Conservation (phyloP, 371 early-diverging fungal genomes). For the Actinomucor elegans region DNA sequence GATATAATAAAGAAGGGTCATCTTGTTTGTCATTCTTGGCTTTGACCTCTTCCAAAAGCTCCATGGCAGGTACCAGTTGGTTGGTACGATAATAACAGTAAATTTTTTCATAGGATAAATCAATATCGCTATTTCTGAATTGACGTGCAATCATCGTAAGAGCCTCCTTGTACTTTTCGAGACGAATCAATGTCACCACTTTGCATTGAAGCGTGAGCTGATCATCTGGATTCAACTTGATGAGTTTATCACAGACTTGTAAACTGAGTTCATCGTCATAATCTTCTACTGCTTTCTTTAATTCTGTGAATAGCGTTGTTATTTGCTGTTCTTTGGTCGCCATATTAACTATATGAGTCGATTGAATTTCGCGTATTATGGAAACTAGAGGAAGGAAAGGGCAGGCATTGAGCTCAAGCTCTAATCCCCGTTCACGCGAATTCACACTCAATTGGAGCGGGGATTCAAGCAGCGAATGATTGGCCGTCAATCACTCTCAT, state of each 20-base stretch:
- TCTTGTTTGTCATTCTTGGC: slow-evolving; percentile 22
- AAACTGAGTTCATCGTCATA: slow-evolving; percentile 40
- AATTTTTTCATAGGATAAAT: slow-evolving; percentile 62
- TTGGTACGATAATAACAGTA: slow-evolving; percentile 77
- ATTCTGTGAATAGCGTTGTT: slow-evolving; percentile 28
- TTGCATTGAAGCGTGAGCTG: slow-evolving; percentile 60
- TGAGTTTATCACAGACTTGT: slow-evolving; percentile 42
- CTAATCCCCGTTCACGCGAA: no score
- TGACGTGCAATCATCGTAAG: slow-evolving; percentile 53
- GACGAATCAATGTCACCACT: slow-evolving; percentile 68
- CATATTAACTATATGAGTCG: slow-evolving; percentile 2
- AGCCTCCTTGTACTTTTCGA: slow-evolving; percentile 68
- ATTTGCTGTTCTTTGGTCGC: slow-evolving; percentile 30
- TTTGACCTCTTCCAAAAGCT: slow-evolving; percentile 40
- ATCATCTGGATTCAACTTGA: slow-evolving; percentile 51
- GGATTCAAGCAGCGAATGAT: no score
- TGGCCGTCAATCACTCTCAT: no score
- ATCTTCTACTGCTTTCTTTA: slow-evolving; percentile 29
- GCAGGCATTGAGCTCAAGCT: no score
- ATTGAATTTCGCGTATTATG: background rate
- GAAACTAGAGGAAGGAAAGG: background rate
- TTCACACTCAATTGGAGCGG: no score
- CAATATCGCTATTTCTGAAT: slow-evolving; percentile 39
- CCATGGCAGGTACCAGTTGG: slow-evolving; percentile 56
- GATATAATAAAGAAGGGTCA: slow-evolving; percentile 45